Evolutionary conservation across 202 grass and related monocot species (phyloP).

Genomic region (Thinopyrum obtusiflorum): DNA sequence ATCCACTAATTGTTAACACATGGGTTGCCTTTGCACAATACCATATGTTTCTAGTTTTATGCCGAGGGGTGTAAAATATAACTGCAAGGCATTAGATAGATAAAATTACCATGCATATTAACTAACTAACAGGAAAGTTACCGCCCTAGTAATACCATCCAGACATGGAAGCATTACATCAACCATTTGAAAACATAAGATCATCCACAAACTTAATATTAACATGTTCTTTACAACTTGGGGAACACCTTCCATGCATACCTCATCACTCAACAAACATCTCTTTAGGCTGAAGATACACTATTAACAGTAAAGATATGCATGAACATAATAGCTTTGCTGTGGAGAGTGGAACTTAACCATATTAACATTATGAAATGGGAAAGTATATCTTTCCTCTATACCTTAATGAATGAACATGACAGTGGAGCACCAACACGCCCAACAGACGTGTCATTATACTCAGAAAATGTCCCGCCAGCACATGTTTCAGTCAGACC

Average conservation of each 20-base stretch:
- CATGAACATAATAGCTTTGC: neutral
- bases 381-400: neutral
- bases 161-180: neutral
- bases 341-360: neutral
- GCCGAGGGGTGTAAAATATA: neutral
- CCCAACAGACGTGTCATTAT: slow-evolving; percentile 74
- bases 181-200: neutral
- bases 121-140: neutral
- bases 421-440: slow-evolving; percentile 85
- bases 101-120: neutral
- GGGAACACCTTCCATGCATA: slow-evolving; percentile 14
- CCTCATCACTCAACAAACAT: neutral
- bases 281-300: neutral
- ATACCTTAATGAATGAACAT: slow-evolving; percentile 89
- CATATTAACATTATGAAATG: neutral
- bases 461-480: slow-evolving; percentile 81
- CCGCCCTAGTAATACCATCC: neutral
- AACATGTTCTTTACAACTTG: neutral
- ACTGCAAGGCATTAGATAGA: neutral
- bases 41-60: neutral
- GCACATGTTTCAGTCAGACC: slow-evolving; percentile 97
- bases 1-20: neutral
- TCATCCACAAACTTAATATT: neutral
- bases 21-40: neutral
- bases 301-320: neutral